A percentile compares a stretch with the other conserved stretches of the same genome.
Evolutionary conservation across 345 rosid genomes (phyloP).

Genomic region (Moricandia arvensis): DNA sequence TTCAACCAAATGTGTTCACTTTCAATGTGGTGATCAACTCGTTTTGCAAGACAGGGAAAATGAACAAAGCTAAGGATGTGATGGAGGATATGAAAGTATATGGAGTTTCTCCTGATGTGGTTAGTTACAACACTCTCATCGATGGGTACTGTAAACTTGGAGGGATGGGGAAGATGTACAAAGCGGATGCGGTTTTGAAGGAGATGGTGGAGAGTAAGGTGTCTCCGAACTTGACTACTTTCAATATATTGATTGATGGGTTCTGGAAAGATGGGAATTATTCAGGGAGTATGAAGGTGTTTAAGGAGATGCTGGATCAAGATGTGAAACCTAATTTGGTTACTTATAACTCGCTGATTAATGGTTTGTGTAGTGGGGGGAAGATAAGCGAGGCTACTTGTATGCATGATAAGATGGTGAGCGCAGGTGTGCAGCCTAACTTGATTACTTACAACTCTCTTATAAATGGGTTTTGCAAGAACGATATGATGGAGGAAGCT

Average conservation of each 20-base stretch:
- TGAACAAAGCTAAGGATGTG: constrained; percentile 64
- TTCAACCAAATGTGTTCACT: constrained; percentile 43
- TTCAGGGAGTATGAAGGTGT: constrained; percentile 51
- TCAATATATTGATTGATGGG: constrained; percentile 77
- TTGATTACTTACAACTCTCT: constrained; percentile 64
- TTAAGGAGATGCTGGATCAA: constrained; percentile 67
- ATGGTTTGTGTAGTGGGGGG: constrained; percentile 51
- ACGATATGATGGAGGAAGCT: constrained; percentile 59
- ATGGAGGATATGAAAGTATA: constrained; percentile 65
- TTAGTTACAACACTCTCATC: constrained; percentile 68
- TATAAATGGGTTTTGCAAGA: constrained; percentile 70
- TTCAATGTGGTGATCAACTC: constrained; percentile 63
- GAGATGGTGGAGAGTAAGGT: constrained; percentile 62
- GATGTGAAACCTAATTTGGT: constrained; percentile 53
- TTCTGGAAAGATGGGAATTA: constrained; percentile 71
- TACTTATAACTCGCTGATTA: constrained; percentile 62
- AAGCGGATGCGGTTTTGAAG: constrained; percentile 65
- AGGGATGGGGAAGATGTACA: constrained; percentile 64
- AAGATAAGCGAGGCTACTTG: constrained; percentile 54
- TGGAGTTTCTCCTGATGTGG: constrained; percentile 52
- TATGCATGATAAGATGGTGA: constrained; percentile 57
- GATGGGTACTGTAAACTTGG: constrained; percentile 72
- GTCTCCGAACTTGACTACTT: constrained; percentile 54
- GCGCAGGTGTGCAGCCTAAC: constrained; percentile 50
- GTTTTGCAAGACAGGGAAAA: constrained; percentile 68